Base-by-base conservation (phyloP, 805 yeast species). In the Myxozyma vanderwaltii region DNA sequence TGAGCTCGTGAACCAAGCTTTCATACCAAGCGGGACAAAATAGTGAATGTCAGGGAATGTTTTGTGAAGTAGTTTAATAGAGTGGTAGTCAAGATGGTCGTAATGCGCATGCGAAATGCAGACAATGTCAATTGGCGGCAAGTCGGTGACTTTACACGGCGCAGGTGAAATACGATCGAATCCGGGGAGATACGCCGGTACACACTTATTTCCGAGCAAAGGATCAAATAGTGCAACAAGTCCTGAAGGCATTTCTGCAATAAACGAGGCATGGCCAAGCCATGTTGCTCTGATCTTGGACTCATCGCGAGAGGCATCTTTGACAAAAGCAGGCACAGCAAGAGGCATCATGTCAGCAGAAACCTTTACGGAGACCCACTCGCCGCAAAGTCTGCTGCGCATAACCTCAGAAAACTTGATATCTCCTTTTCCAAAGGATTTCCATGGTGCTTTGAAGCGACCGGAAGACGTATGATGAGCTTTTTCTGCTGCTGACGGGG, bases 51-150 rank as follows among this genome's bases (percentile, higher is more conserved):
- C 45, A 1, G 64, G 59, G 15, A 45, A 49, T 5, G n/a, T 26
- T 31, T 56, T 26, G 35, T 19, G 40, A 13, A 61, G 33, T 8
- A 26, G 41, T n/a, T 21, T 27, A 46, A 61, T 58, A 17, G 61
- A 39, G 24, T 27, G 19, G 23, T 27, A 13, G 33, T 61, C 63
- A 13, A 61, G 63, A 29, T 61, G 64, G 49, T 57, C 64, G 48
- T 58, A 61, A 51, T 92, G 97, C 70, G 91, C 91, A 71, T 91
- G 98, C 1, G 95, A 86, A 0, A 91, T 96, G 21, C 91, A 69
- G 0, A 90, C 84, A 53, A 84, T 81, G 64, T 89, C 84, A 0
- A 91, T 87, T 36, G 75, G 73, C 12, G 90, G 88, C 13, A 91
- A 77, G 13, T 85, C 86, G 0, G 78, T 78, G n/a, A 87, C 70